A percentile compares a stretch with the other conserved stretches of the same genome.
Conservation (phyloP, 1,284 basidiomycete genomes). For the Phylloboletellus chloephorus region DNA sequence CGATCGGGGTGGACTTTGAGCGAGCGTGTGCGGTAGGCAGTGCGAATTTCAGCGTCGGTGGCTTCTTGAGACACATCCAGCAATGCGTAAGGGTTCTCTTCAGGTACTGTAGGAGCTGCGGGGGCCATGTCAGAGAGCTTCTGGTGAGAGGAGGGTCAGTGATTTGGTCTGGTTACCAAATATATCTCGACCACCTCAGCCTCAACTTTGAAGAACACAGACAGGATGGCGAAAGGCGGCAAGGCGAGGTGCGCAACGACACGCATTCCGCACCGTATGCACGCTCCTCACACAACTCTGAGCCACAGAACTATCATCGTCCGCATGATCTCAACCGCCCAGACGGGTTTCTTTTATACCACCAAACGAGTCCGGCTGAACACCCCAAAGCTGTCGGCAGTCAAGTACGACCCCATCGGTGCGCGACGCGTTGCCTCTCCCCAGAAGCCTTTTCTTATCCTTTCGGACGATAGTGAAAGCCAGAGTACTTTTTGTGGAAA, state of each 20-base stretch:
- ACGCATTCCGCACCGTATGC: background rate
- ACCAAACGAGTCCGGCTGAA: constrained; percentile 62
- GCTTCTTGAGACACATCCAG: constrained; percentile 64
- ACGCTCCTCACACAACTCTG: background rate
- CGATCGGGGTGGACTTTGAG: constrained; percentile 88
- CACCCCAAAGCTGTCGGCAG: constrained; percentile 69
- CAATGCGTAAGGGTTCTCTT: constrained; percentile 72
- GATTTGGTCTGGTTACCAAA: constrained; percentile 3
- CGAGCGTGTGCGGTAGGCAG: constrained; percentile 77
- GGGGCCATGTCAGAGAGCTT: constrained; percentile 20
- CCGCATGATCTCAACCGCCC: constrained; percentile 82
- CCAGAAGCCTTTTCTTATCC: constrained; percentile 2
- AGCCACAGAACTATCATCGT: constrained; percentile 70
- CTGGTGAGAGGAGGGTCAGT: background rate
- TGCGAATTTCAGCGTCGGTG: constrained; percentile 78
- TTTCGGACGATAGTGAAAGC: constrained; percentile 48
- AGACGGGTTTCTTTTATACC: constrained; percentile 88
- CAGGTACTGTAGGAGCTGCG: constrained; percentile 35
- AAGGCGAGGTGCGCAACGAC: constrained; percentile 46
- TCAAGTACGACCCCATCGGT: constrained; percentile 89
- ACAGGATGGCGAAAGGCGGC: constrained; percentile 37
- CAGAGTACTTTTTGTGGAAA: constrained; percentile 75
- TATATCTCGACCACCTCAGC: constrained; percentile 2
- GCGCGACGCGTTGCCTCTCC: constrained; percentile 25
- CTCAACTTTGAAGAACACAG: background rate